Evolutionary conservation across 1,284 basidiomycete genomes (phyloP).

Genomic region (Cryptococcus sp.): DNA sequence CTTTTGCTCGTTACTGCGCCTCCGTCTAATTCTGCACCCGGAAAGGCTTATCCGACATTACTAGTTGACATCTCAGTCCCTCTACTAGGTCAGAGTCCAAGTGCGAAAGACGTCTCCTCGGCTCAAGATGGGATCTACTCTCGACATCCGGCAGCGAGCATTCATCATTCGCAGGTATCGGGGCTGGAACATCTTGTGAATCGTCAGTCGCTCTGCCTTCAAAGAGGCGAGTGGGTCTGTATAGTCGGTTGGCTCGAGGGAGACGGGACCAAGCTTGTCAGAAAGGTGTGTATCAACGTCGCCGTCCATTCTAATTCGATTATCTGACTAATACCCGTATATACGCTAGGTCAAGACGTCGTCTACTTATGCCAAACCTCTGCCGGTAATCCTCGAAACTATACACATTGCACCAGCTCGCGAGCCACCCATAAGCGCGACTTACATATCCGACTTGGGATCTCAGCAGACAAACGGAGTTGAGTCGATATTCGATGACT

Average conservation of each 20-base stretch:
- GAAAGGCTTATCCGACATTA: slow-evolving; percentile 16
- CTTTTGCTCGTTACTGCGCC: slow-evolving; percentile 8
- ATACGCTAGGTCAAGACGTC: slow-evolving; percentile 13
- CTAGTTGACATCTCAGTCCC: slow-evolving; percentile 29
- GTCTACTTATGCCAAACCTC: slow-evolving; percentile 13
- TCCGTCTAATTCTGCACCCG: neutral
- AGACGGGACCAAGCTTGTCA: slow-evolving; percentile 12
- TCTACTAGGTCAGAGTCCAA: slow-evolving; percentile 27
- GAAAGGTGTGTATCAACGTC: slow-evolving; percentile 13
- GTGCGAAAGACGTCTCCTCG: slow-evolving; percentile 16
- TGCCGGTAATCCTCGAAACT: slow-evolving; percentile 29
- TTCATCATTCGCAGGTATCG: neutral
- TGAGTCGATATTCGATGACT: no score
- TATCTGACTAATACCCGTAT: neutral
- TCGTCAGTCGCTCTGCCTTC: slow-evolving; percentile 22
- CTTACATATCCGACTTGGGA: slow-evolving; percentile 3
- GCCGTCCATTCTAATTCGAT: neutral
- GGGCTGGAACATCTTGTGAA: slow-evolving; percentile 2
- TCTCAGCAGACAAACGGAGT: no score
- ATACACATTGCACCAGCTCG: slow-evolving; percentile 29
- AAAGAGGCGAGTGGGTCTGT: slow-evolving; percentile 30
- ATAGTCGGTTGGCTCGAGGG: slow-evolving; percentile 41
- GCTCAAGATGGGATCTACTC: slow-evolving; percentile 6
- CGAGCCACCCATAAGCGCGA: slow-evolving; percentile 11
- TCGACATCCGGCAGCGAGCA: neutral